Evolutionary conservation across 805 yeast species (phyloP), one percentile per base, ranked within the genome.

Genomic region (Hanseniaspora vineae): DNA sequence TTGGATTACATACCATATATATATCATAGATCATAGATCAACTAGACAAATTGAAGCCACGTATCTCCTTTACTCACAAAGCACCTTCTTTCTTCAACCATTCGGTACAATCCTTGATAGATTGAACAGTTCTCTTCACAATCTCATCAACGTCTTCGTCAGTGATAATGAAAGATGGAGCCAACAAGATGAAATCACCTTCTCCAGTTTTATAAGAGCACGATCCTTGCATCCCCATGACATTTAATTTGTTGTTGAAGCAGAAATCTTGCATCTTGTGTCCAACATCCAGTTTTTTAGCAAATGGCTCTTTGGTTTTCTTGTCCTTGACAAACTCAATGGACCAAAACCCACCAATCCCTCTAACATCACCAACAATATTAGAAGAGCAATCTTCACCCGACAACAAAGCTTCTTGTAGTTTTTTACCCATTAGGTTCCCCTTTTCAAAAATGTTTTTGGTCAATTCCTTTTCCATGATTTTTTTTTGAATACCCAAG

Each of bases 271-370:
- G 57, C 44, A 69, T 55, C 31, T 59, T 55, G 45, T 64, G 60
- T 33, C 70, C 75, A 39, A 71, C 60, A 44, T 64, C 61, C 40
- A 64, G 49, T 15, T 58, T 55, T 40, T 65, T 59, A 33, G 64
- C 68, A 50, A 75, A 75, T 12, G 72, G 65, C 57, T 73, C 75
- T 54, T 75, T 77, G 17, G 81, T 71, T 15, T 55, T 59, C 52
- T 68, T 72, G 56, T 78, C 70, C 55, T 75, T 69, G 50, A 77
- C 81, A 46, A 76, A 66, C 59, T 78, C 84, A 44, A 78, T 55
- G 4, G 77, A 66, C 72, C 80, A 68, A 62, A 78, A 78, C 39
- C 76, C 73, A 51, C 83, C 84, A 49, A 75, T 65, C 47, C 84
- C 84, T 61, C 84, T 70, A 37, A 78, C 71, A 53, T 78, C 79